phyloP scores from a whole-genome alignment of 352 stramenopile species.

The Hyaloperonospora arabidopsidis region DNA sequence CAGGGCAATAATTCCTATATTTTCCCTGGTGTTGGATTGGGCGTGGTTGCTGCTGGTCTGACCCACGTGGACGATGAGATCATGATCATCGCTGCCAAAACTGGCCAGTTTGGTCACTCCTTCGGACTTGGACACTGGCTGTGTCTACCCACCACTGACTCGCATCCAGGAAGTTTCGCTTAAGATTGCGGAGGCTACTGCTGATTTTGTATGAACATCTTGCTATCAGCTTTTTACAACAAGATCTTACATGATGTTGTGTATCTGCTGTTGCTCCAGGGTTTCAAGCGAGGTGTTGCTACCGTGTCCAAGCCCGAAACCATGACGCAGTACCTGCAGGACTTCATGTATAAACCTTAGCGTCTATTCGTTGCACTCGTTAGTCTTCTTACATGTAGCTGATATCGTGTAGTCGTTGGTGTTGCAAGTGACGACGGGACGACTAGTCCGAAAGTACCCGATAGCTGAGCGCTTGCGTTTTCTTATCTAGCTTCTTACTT shows the following conservation, averaged over 20 bases:
- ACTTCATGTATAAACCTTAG: slow-evolving; percentile 72
- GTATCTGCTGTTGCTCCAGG: no score
- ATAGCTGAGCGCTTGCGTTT: no score
- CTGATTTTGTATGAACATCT: slow-evolving; percentile 55
- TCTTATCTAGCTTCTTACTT: no score
- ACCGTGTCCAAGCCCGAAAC: slow-evolving; percentile 42
- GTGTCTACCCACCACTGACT: slow-evolving; percentile 90
- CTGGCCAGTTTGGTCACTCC: slow-evolving; percentile 70
- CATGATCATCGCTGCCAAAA: slow-evolving; percentile 75
- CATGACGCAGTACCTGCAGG: slow-evolving; percentile 42
- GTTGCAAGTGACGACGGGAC: no score
- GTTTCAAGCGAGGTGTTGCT: slow-evolving; percentile 35
- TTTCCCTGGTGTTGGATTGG: slow-evolving; percentile 95
- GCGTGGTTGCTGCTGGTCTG: slow-evolving; percentile 79
- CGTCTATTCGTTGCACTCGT: slow-evolving; percentile 6
- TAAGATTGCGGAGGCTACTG: slow-evolving; percentile 87
- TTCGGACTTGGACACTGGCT: slow-evolving; percentile 88
- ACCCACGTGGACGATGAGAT: slow-evolving; percentile 74
- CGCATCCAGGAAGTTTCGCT: slow-evolving; percentile 89
- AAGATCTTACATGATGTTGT: no score
- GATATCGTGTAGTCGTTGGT: no score
- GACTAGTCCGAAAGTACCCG: no score
- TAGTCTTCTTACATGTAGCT: no score
- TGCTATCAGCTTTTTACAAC: no score
- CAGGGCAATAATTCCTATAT: slow-evolving; percentile 96